Conservation (phyloP, 768 basidiomycete genomes). For the Lactarius akahatsu region DNA sequence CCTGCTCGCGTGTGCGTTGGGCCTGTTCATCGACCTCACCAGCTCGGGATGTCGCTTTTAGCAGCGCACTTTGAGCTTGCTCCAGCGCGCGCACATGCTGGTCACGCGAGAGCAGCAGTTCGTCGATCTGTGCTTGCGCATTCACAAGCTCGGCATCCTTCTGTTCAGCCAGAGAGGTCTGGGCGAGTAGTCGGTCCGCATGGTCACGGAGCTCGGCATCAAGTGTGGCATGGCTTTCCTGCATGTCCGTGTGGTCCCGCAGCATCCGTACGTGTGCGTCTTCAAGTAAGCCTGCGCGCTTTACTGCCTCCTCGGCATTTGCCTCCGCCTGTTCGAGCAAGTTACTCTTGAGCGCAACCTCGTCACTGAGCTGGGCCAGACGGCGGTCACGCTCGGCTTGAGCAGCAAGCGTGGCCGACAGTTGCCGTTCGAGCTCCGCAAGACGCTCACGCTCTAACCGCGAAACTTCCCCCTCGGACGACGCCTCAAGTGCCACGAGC, state of each 20-base stretch:
- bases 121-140: constrained; percentile 65
- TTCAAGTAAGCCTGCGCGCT: constrained; percentile 74
- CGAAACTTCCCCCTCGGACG: constrained; percentile 59
- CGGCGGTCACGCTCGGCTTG: constrained; percentile 67
- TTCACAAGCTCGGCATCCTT: constrained; percentile 74
- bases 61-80: constrained; percentile 75
- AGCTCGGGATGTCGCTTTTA: constrained; percentile 71
- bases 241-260: constrained; percentile 68
- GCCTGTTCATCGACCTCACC: constrained; percentile 77
- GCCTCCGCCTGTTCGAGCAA: constrained; percentile 78
- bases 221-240: constrained; percentile 55
- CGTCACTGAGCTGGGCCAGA: constrained; percentile 67
- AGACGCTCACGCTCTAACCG: constrained; percentile 79
- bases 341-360: constrained; percentile 72
- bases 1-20: constrained; percentile 65
- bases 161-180: constrained; percentile 73
- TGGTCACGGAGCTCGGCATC: constrained; percentile 75
- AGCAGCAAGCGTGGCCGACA: constrained; percentile 60
- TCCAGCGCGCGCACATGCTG: constrained; percentile 87
- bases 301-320: constrained; percentile 67
- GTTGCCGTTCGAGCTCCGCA: constrained; percentile 67
- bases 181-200: constrained; percentile 66
- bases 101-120: constrained; percentile 67
- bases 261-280: constrained; percentile 61
- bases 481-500: constrained; percentile 78